Percentiles rank a stretch among this genome's conserved stretches.
phyloP scores from a whole-genome alignment of 192 early-diverging fungal genomes.

The Physocladia obscura region DNA sequence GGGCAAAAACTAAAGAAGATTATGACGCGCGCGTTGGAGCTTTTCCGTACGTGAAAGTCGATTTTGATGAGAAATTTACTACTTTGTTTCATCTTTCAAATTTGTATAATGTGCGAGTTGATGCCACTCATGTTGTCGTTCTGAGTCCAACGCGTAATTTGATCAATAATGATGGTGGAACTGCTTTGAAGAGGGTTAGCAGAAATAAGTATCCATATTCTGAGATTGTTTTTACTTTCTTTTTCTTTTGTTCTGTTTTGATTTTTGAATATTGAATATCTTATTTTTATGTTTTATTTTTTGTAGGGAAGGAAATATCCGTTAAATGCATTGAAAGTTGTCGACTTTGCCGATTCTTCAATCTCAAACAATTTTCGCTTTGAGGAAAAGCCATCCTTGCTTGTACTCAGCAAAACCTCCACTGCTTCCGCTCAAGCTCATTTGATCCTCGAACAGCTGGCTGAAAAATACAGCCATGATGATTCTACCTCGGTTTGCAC shows the following conservation, averaged over 20 bases:
- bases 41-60: constrained; percentile 3
- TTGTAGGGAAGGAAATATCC: constrained; percentile 4
- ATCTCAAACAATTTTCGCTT: not conserved
- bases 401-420: not conserved
- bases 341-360: not conserved
- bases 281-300: too few relatives aligned
- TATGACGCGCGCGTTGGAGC: not conserved
- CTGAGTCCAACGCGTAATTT: not conserved
- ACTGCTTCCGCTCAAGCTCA: not conserved
- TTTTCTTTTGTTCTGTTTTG: not conserved
- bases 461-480: not conserved
- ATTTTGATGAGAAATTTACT: constrained; percentile 4
- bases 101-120: not conserved
- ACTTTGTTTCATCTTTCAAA: not conserved
- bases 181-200: constrained; percentile 12
- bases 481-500: not conserved
- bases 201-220: too few relatives aligned
- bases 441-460: not conserved
- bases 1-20: constrained; percentile 7
- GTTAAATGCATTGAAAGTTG: not conserved
- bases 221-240: too few relatives aligned
- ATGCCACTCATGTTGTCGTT: constrained; percentile 2
- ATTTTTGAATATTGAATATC: too few relatives aligned
- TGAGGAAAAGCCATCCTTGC: not conserved
- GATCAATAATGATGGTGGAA: not conserved